Evolutionary conservation across 228 moss, liverwort and hornwort genomes (phyloP).

Genomic region (Sphagnum fallax): DNA sequence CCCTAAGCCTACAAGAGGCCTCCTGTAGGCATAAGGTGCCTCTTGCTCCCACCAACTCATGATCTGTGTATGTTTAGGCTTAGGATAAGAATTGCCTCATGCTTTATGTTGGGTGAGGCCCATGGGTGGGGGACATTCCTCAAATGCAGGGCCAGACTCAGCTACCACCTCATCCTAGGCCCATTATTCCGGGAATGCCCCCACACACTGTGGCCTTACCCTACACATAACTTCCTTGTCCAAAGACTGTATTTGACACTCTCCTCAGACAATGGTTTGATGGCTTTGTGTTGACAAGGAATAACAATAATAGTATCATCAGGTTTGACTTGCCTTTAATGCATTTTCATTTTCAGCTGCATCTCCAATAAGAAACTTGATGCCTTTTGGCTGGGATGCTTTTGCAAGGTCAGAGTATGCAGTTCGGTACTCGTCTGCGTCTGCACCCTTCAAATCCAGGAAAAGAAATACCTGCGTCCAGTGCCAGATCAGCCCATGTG

Average conservation of each 20-base stretch:
- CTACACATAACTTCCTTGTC: not conserved
- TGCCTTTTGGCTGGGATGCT: conserved; percentile 43
- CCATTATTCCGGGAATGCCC: no score
- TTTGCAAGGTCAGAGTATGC: conserved; percentile 58
- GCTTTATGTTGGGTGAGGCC: no score
- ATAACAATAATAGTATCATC: not conserved
- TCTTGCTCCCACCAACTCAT: no score
- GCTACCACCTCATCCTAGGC: no score
- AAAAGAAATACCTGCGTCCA: conserved; percentile 68
- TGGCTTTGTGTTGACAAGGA: not conserved
- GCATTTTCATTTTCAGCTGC: conserved; percentile 65
- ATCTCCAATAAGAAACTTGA: conserved; percentile 65
- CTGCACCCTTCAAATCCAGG: conserved; percentile 38
- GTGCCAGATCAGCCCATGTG: not conserved
- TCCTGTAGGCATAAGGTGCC: no score
- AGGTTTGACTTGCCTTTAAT: conserved; percentile 42
- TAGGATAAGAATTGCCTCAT: no score
- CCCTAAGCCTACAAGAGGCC: no score
- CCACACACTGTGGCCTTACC: not conserved
- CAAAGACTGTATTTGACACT: not conserved
- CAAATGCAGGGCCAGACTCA: no score
- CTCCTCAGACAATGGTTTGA: not conserved
- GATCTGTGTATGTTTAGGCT: no score
- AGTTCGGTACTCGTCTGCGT: conserved; percentile 37
- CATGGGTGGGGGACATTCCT: no score